Percentiles rank a stretch among this genome's conserved stretches.
These are phyloP conservation scores for Theobroma grandiflorum DNA, from an alignment of 441 rosid genomes.

Conservation along the genomic window DNA sequence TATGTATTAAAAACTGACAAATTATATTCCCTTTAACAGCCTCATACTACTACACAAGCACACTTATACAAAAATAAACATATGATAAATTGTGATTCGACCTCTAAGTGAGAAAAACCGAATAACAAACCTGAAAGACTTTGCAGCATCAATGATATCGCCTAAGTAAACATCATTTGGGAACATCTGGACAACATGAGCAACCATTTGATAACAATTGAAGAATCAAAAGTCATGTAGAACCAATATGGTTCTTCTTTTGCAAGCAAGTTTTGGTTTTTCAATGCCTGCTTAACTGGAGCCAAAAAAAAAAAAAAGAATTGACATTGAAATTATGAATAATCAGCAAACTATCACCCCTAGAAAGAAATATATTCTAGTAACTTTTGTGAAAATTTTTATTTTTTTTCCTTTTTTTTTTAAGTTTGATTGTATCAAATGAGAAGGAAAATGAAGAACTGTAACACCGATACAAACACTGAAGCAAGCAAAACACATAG, in stretches of 20 bases:
- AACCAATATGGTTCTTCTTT: conserved; percentile 20
- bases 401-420: not conserved
- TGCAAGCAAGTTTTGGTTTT: conserved; percentile 8
- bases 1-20: not conserved
- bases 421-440: conserved; percentile 13
- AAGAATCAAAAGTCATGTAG: conserved; percentile 6
- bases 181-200: conserved; percentile 64
- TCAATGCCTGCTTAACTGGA: not conserved
- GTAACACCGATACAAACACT: not conserved
- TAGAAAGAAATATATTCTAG: not conserved
- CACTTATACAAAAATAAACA: not conserved
- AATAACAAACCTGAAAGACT: conserved; percentile 75
- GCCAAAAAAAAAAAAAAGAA: not conserved
- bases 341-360: not conserved
- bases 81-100: not conserved
- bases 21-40: conserved; percentile 1
- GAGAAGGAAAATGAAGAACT: not conserved
- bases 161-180: conserved; percentile 81
- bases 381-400: conserved; percentile 4
- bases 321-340: not conserved
- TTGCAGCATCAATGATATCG: conserved; percentile 79
- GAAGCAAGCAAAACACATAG: not conserved
- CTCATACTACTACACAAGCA: conserved; percentile 3
- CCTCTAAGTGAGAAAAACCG: conserved; percentile 25
- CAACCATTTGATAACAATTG: conserved; percentile 21